Conservation (phyloP, 2,329 filamentous ascomycete species). For the Ceratocystis ficicola region DNA sequence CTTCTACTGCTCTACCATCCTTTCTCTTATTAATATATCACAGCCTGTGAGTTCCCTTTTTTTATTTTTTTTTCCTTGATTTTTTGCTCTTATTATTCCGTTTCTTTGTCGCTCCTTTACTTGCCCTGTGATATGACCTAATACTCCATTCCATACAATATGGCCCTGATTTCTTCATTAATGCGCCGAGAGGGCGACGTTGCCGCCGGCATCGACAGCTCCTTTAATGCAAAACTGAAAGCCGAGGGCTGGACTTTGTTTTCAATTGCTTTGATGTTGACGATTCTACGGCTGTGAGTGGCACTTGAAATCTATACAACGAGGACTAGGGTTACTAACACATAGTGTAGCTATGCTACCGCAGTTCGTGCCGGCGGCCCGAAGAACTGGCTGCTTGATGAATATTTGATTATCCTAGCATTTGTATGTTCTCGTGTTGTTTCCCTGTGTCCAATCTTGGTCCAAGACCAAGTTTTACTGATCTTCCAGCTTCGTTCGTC, state of each 20-base stretch:
- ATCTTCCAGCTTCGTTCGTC: not conserved
- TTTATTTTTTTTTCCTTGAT: not conserved
- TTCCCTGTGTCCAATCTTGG: not conserved
- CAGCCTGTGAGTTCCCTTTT: not conserved
- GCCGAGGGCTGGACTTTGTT: slow-evolving; percentile 21
- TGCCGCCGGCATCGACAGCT: slow-evolving; percentile 17
- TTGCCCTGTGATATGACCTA: slow-evolving; percentile 2
- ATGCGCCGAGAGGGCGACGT: slow-evolving; percentile 16
- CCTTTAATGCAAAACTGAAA: slow-evolving; percentile 16
- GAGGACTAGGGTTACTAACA: not conserved
- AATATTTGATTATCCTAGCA: slow-evolving; percentile 18
- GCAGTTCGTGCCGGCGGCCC: slow-evolving; percentile 19
- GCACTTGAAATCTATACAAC: not conserved
- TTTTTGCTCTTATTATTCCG: not conserved
- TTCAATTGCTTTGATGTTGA: slow-evolving; percentile 17
- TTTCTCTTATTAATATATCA: slow-evolving; percentile 4
- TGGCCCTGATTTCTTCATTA: slow-evolving; percentile 9
- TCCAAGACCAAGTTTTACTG: not conserved
- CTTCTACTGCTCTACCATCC: not conserved
- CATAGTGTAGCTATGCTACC: slow-evolving; percentile 16
- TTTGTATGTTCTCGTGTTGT: slow-evolving; percentile 15
- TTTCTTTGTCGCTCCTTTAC: not conserved
- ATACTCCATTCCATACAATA: not conserved
- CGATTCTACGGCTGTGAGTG: slow-evolving; percentile 19
- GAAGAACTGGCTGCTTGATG: slow-evolving; percentile 21